phyloP scores from a whole-genome alignment of 129 eudicot genomes.

The Flaveria robusta region DNA sequence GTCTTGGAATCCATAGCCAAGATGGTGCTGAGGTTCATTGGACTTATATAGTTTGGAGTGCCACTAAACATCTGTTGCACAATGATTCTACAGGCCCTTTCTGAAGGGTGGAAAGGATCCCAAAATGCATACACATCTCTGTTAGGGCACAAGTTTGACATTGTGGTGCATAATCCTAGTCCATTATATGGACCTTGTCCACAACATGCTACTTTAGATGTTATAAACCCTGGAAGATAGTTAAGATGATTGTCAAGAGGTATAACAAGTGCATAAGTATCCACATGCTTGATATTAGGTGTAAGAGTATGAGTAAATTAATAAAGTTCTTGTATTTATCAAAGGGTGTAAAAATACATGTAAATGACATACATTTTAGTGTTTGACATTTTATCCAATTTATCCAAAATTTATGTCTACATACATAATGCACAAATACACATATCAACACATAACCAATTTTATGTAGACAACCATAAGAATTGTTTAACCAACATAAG shows the following conservation, averaged over 20 bases:
- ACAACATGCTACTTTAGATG: constrained; percentile 72
- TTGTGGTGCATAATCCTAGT: constrained; percentile 58
- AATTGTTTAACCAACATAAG: neutral
- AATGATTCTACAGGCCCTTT: constrained; percentile 55
- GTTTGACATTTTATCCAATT: neutral
- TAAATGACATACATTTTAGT: neutral
- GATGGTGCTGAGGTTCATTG: constrained; percentile 60
- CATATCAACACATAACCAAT: neutral
- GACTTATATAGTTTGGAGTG: constrained; percentile 47
- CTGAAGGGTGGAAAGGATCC: constrained; percentile 78
- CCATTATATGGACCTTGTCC: constrained; percentile 84
- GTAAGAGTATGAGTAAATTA: too few relatives aligned
- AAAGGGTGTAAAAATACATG: neutral
- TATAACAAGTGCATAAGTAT: too few relatives aligned
- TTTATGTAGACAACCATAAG: neutral
- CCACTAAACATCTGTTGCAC: constrained; percentile 55
- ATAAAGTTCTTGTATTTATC: too few relatives aligned
- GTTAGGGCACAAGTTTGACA: constrained; percentile 63
- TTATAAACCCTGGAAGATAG: constrained; percentile 48
- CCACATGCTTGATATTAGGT: neutral
- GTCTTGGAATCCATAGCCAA: constrained; percentile 44
- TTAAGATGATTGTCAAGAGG: neutral
- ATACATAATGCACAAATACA: too few relatives aligned
- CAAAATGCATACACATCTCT: constrained; percentile 64
- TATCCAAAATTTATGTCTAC: too few relatives aligned